A percentile compares a stretch with the other conserved stretches of the same genome.
phyloP scores from a whole-genome alignment of 1,284 basidiomycete genomes.

The Anthracocystis setariae region DNA sequence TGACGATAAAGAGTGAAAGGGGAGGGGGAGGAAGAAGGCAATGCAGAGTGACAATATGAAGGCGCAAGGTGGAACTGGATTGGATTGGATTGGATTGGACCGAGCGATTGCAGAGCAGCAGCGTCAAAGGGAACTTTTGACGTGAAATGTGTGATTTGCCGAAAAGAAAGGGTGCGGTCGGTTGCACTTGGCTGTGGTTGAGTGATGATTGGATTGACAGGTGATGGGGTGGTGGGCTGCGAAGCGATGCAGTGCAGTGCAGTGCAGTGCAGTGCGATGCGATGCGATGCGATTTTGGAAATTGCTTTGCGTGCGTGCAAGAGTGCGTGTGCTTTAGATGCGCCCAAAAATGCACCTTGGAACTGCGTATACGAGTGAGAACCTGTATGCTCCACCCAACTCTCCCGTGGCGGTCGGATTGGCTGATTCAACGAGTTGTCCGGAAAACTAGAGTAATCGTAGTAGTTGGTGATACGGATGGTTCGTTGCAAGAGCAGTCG shows the following conservation, averaged over 20 bases:
- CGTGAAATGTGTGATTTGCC: constrained; percentile 4
- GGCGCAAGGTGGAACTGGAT: constrained; percentile 15
- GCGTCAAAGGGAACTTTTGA: constrained; percentile 3
- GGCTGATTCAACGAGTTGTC: too few relatives aligned
- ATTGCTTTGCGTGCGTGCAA: constrained; percentile 21
- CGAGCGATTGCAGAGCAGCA: background rate
- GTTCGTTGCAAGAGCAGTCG: too few relatives aligned
- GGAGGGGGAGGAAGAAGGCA: background rate
- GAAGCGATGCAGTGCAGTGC: constrained; percentile 5
- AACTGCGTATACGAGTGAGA: constrained; percentile 4
- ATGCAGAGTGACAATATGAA: constrained; percentile 31
- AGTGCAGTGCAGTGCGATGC: constrained; percentile 11
- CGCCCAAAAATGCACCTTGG: constrained; percentile 9
- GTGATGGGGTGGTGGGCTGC: too few relatives aligned
- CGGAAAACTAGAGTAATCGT: too few relatives aligned
- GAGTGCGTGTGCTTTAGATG: constrained; percentile 3
- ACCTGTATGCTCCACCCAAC: background rate
- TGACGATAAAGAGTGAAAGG: constrained; percentile 18
- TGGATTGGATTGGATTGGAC: constrained; percentile 3
- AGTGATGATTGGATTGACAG: constrained; percentile 9
- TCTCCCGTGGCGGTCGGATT: background rate
- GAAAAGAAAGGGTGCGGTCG: too few relatives aligned
- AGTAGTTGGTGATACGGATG: too few relatives aligned
- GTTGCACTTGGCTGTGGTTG: background rate
- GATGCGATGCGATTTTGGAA: constrained; percentile 30